Evolutionary conservation across 306 rosid species (phyloP).

Genomic region (Fragaria ananassa): DNA sequence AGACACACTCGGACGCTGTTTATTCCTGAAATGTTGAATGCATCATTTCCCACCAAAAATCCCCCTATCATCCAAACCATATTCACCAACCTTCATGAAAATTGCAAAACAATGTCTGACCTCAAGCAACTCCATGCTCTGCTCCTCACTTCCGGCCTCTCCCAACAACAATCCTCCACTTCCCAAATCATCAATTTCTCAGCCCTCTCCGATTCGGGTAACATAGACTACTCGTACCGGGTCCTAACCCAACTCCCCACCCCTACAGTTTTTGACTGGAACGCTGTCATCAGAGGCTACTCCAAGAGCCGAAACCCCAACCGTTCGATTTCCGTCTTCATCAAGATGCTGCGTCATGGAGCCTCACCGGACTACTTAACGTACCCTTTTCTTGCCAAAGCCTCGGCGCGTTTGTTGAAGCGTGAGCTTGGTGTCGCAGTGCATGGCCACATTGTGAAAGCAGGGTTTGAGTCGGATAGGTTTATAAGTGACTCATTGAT

Average conservation of each 20-base stretch:
- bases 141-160: constrained; percentile 49
- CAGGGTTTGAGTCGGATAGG: constrained; percentile 53
- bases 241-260: constrained; percentile 47
- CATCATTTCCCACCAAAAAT: constrained; percentile 25
- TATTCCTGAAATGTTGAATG: constrained; percentile 31
- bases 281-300: constrained; percentile 59
- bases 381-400: constrained; percentile 76
- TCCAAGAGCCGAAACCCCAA: constrained; percentile 58
- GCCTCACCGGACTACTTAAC: constrained; percentile 61
- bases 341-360: constrained; percentile 56
- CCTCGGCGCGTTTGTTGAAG: constrained; percentile 54
- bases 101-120: constrained; percentile 61
- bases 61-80: constrained; percentile 28
- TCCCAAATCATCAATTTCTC: constrained; percentile 49
- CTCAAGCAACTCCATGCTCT: constrained; percentile 62
- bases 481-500: constrained; percentile 64
- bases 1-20: too few relatives aligned
- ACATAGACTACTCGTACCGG: constrained; percentile 48
- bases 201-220: constrained; percentile 47
- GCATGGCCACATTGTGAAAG: constrained; percentile 54
- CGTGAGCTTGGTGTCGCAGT: constrained; percentile 50
- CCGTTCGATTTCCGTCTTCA: constrained; percentile 43
- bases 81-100: constrained; percentile 32
- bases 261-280: constrained; percentile 59
- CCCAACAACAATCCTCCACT: constrained; percentile 37